phyloP scores from a whole-genome alignment of 2,329 filamentous ascomycete genomes.

The Neofusicoccum kwambonambiense region DNA sequence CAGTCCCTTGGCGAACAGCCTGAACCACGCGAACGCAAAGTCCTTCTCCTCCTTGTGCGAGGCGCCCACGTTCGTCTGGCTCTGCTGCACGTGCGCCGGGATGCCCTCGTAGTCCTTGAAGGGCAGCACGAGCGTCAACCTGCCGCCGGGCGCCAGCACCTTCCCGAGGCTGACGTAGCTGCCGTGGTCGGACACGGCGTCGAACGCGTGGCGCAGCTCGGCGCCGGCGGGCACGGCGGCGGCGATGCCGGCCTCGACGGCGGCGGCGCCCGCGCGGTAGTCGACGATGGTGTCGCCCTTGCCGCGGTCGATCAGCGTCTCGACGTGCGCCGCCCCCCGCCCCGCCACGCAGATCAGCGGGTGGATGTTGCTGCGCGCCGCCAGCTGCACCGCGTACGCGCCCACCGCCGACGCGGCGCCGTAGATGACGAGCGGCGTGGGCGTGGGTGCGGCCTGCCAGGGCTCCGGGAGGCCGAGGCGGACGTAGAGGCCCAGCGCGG shows the following conservation, averaged over 20 bases:
- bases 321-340: constrained; percentile 50
- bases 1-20: constrained; percentile 32
- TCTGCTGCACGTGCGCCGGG: not conserved
- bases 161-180: constrained; percentile 43
- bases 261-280: constrained; percentile 49
- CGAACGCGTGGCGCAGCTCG: constrained; percentile 32
- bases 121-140: constrained; percentile 43
- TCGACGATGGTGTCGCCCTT: constrained; percentile 61
- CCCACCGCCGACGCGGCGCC: constrained; percentile 58
- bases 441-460: constrained; percentile 37
- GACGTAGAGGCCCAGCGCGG: constrained; percentile 52
- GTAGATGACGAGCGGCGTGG: constrained; percentile 48
- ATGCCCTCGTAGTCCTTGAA: constrained; percentile 37
- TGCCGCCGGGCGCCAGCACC: constrained; percentile 36
- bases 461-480: constrained; percentile 50
- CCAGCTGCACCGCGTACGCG: constrained; percentile 58
- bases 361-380: constrained; percentile 55
- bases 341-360: constrained; percentile 63
- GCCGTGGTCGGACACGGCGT: constrained; percentile 23
- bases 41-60: constrained; percentile 32
- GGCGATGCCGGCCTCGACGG: constrained; percentile 25
- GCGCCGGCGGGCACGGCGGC: constrained; percentile 25
- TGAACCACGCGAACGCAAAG: constrained; percentile 34
- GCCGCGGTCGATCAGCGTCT: constrained; percentile 45
- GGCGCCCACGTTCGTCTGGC: constrained; percentile 3